phyloP scores from a whole-genome alignment of 805 yeast genomes.

The Clavispora fructus region DNA sequence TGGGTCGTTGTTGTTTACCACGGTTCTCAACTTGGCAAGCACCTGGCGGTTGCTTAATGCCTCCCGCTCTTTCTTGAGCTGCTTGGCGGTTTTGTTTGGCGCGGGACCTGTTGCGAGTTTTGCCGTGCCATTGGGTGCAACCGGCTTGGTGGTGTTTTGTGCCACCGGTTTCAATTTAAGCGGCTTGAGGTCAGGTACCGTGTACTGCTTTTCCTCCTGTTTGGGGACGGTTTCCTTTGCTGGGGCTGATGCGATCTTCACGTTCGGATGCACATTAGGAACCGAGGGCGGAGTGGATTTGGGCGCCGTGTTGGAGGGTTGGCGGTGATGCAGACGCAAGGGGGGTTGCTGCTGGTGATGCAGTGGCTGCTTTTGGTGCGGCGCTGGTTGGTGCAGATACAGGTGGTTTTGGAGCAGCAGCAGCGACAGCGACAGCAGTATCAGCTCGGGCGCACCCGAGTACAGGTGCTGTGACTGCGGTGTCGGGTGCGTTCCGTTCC shows the following conservation, averaged over 20 bases:
- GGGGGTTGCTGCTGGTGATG: constrained; percentile 2
- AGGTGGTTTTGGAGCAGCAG: not conserved
- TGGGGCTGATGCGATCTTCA: constrained; percentile 18
- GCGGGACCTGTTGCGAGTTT: not conserved
- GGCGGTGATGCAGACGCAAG: constrained; percentile 2
- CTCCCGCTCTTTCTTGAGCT: constrained; percentile 36
- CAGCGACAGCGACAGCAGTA: not conserved
- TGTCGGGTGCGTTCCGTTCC: not conserved
- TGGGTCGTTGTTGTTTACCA: constrained; percentile 85
- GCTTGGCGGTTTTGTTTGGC: constrained; percentile 31
- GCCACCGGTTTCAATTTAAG: constrained; percentile 2
- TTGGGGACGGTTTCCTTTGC: not conserved
- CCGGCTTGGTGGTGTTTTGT: not conserved
- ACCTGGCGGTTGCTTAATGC: constrained; percentile 80
- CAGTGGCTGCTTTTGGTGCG: not conserved
- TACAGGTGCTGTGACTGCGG: constrained; percentile 9
- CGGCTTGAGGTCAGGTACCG: constrained; percentile 8
- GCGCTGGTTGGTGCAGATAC: too few species aligned
- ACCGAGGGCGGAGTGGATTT: constrained; percentile 23
- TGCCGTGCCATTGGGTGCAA: not conserved
- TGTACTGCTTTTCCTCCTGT: not conserved
- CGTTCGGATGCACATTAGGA: constrained; percentile 25
- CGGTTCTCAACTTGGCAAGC: constrained; percentile 73
- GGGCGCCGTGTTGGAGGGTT: constrained; percentile 3
- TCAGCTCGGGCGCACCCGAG: not conserved